Evolutionary conservation across 192 early-diverging fungal genomes (phyloP).

Genomic region (Coemansia sp.): DNA sequence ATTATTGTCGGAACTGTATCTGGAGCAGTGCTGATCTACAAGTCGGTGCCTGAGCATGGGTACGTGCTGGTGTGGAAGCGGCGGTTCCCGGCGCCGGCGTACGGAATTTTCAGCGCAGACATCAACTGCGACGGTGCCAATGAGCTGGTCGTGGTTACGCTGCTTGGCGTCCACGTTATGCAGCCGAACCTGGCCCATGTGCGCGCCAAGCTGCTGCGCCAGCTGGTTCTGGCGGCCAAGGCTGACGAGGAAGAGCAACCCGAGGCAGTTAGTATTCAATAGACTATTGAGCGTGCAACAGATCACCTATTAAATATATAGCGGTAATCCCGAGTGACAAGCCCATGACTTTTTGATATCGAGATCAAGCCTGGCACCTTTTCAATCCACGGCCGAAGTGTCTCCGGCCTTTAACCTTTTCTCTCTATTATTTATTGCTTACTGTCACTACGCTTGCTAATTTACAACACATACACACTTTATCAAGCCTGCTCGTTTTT

Average conservation of each 20-base stretch:
- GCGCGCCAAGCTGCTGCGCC: constrained; percentile 36
- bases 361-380: too few relatives aligned
- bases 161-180: constrained; percentile 51
- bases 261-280: too few relatives aligned
- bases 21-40: constrained; percentile 49
- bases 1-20: constrained; percentile 47
- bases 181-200: constrained; percentile 48
- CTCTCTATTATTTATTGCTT: too few relatives aligned
- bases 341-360: too few relatives aligned
- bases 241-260: neutral
- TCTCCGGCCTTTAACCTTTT: too few relatives aligned
- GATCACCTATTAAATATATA: too few relatives aligned
- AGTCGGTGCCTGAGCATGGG: constrained; percentile 32
- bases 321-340: too few relatives aligned
- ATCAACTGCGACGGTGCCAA: constrained; percentile 53
- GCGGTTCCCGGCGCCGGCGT: constrained; percentile 46
- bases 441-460: neutral
- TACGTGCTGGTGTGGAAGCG: constrained; percentile 51
- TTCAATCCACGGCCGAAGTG: too few relatives aligned
- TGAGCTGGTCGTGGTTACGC: constrained; percentile 54
- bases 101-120: constrained; percentile 46
- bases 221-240: constrained; percentile 17
- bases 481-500: neutral
- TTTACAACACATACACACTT: neutral
- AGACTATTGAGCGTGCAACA: too few relatives aligned